Base-by-base conservation (phyloP, 2,329 filamentous ascomycete genomes). In the Nemania sp. region DNA sequence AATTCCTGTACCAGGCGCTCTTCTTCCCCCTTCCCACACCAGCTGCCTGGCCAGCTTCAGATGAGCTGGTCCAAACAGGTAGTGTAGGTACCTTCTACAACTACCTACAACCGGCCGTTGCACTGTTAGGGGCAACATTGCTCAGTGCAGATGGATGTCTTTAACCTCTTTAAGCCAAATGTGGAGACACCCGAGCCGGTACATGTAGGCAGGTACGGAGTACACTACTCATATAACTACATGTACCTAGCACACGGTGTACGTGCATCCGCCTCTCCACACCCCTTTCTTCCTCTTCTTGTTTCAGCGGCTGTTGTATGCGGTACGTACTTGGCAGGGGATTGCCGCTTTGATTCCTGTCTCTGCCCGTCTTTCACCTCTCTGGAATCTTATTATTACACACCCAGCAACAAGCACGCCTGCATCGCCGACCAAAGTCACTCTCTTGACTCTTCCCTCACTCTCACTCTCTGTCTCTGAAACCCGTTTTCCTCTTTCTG, bases 401-500 rank as follows among this genome's bases (percentile, higher is more conserved):
- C 50, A 49, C 47, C 60, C 54, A 42, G 39, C 57, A 52, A 42
- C 46, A 34, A 65, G 20, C 53, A 61, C 47, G 2, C 47, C 48
- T 55, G 48, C 60, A 60, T 54, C 61, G 51, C 62, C 57, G 57
- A 65, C 63, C 63, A 35, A 47, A 61, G 60, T 65, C 63, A 57
- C 60, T 65, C 25, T 29, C 25, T 29, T 29, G 25, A 29, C 25
- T 4, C 25, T 29, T 29, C 7, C 7, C 25, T 29, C 25, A 29
- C 25, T 29, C 25, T 64, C 63, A n/a, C n/a, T n/a, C n/a, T n/a
- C n/a, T n/a, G n/a, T n/a, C 63, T 64, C 63, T 65, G 55, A 56
- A 58, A 54, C 45, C 49, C 48, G 37, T 39, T 61, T 58, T 63
- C 43, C 48, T 39, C 25, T 60, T 58, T 60, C 50, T 61, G 39